Evolutionary conservation across 179 eudicot species (phyloP).

Genomic region (Beta macrorhiza): DNA sequence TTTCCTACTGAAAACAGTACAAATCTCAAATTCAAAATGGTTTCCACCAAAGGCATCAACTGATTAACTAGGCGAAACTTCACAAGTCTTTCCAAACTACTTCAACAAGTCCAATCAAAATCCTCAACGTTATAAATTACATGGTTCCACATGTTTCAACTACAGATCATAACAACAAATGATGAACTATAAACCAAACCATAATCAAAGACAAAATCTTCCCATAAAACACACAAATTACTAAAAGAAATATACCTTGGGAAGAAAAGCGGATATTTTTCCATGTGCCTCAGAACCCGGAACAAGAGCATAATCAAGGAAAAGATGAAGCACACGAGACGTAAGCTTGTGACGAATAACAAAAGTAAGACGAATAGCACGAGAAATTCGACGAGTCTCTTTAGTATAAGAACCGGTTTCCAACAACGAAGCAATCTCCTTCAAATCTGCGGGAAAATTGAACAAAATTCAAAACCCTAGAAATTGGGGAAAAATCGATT

Average conservation of each 20-base stretch:
- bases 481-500: conserved; percentile 12
- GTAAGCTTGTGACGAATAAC: conserved; percentile 66
- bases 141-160: not conserved
- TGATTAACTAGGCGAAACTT: no score
- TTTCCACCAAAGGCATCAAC: no score
- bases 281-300: conserved; percentile 73
- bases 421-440: conserved; percentile 69
- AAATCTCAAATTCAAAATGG: no score
- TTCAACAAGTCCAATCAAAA: not conserved
- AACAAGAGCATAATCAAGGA: conserved; percentile 64
- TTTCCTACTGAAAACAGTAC: no score
- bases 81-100: not conserved
- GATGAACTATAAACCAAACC: not conserved
- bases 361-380: conserved; percentile 75
- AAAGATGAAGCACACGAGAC: conserved; percentile 54
- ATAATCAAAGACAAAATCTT: not conserved
- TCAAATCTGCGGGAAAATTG: conserved; percentile 46
- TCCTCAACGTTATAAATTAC: no score
- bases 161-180: conserved; percentile 12
- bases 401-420: conserved; percentile 77
- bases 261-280: conserved; percentile 62
- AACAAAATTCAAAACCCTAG: conserved; percentile 29
- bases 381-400: conserved; percentile 69
- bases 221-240: not conserved
- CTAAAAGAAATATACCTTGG: conserved; percentile 50